A percentile compares a stretch with the other conserved stretches of the same genome.
phyloP scores from a whole-genome alignment of 768 basidiomycete genomes.

The Suillus plorans region DNA sequence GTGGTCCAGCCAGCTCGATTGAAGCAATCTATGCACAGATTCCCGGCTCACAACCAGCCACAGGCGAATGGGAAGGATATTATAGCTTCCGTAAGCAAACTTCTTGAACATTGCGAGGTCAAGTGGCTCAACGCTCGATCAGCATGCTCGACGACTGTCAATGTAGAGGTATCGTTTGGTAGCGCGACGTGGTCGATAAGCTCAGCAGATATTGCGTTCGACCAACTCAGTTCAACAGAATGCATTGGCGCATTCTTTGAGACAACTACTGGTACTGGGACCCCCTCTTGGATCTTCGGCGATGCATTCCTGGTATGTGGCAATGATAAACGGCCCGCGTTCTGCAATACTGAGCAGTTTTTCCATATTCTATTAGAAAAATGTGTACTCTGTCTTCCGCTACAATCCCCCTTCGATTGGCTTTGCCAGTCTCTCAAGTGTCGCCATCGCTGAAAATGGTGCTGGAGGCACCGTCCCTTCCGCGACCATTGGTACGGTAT shows the following conservation, averaged over 20 bases:
- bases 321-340: not conserved
- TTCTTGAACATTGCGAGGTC: not conserved
- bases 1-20: slow-evolving; percentile 43
- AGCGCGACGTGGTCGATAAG: slow-evolving; percentile 47
- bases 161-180: slow-evolving; percentile 44
- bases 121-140: not conserved
- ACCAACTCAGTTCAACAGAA: slow-evolving; percentile 34
- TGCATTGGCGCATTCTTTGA: slow-evolving; percentile 59
- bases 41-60: slow-evolving; percentile 37
- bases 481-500: slow-evolving; percentile 55
- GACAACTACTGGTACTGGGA: slow-evolving; percentile 30
- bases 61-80: slow-evolving; percentile 43
- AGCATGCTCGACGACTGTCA: slow-evolving; percentile 39
- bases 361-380: slow-evolving; percentile 36
- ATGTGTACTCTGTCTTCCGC: slow-evolving; percentile 56
- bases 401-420: slow-evolving; percentile 50
- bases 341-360: not conserved
- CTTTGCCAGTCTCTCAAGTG: slow-evolving; percentile 44
- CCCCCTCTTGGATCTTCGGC: slow-evolving; percentile 51
- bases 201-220: slow-evolving; percentile 46
- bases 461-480: slow-evolving; percentile 43
- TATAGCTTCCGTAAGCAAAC: slow-evolving; percentile 40
- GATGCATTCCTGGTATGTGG: slow-evolving; percentile 43
- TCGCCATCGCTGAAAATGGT: slow-evolving; percentile 26
- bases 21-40: slow-evolving; percentile 46